Evolutionary conservation across 257 asterid species (phyloP).

Genomic region (Euphrasia confusa): DNA sequence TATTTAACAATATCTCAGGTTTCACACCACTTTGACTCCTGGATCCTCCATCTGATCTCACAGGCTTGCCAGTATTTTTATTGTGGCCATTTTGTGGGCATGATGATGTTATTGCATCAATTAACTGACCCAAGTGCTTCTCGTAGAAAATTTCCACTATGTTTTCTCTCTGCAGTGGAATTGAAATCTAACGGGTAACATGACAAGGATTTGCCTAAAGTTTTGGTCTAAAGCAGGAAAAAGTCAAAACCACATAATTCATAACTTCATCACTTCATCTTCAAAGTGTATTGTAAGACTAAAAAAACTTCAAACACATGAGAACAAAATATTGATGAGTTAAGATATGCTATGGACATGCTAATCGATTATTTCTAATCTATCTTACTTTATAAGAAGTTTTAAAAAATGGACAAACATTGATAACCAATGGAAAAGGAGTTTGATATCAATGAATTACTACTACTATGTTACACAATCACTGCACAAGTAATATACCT

Average conservation of each 20-base stretch:
- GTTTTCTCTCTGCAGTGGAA: conserved; percentile 72
- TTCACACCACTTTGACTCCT: conserved; percentile 46
- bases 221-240: background rate
- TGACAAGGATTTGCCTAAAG: conserved; percentile 1
- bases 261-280: background rate
- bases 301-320: no score
- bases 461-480: conserved; percentile 7
- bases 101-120: conserved; percentile 73
- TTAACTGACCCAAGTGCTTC: conserved; percentile 72
- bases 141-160: conserved; percentile 83
- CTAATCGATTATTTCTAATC: conserved; percentile 2
- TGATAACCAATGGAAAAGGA: conserved; percentile 11
- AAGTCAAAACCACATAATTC: conserved; percentile 1
- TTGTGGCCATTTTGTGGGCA: conserved; percentile 47
- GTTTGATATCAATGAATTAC: conserved; percentile 13
- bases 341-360: conserved; percentile 11
- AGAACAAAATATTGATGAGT: no score
- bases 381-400: conserved; percentile 14
- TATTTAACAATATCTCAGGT: conserved; percentile 82
- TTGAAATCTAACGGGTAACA: conserved; percentile 20
- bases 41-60: conserved; percentile 40
- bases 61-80: conserved; percentile 33
- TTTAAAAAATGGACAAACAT: conserved; percentile 1
- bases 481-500: conserved; percentile 39
- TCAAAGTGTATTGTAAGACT: no score